A percentile compares a stretch with the other conserved stretches of the same genome.
These are phyloP conservation scores for Wakefieldia striispora DNA, from an alignment of 768 basidiomycete species.

Conservation along the genomic window DNA sequence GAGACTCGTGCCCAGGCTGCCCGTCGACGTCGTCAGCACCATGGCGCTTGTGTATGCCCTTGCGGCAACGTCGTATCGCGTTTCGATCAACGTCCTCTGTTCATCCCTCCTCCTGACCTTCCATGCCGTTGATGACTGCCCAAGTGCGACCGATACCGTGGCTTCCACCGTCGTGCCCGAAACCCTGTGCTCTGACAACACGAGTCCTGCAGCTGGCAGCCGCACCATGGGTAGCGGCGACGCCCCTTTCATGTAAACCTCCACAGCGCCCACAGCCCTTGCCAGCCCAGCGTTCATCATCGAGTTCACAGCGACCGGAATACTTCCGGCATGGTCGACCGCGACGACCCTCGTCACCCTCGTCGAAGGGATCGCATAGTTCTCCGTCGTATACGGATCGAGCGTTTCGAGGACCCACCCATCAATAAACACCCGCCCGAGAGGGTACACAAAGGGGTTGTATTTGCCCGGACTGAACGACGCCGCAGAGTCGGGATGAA, in stretches of 20 bases:
- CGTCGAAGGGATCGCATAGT: slow-evolving; percentile 92
- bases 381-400: slow-evolving; percentile 92
- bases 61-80: slow-evolving; percentile 49
- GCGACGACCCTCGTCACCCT: slow-evolving; percentile 81
- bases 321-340: slow-evolving; percentile 81
- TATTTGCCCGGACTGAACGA: slow-evolving; percentile 63
- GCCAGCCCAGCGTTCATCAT: slow-evolving; percentile 81
- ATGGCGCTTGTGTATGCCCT: slow-evolving; percentile 52
- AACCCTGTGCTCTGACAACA: slow-evolving; percentile 50
- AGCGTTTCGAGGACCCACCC: slow-evolving; percentile 97
- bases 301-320: slow-evolving; percentile 82
- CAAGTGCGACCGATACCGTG: slow-evolving; percentile 22
- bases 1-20: slow-evolving; percentile 4
- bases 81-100: slow-evolving; percentile 52
- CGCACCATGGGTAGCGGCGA: slow-evolving; percentile 67
- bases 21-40: slow-evolving; percentile 38
- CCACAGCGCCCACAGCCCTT: slow-evolving; percentile 67
- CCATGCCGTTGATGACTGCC: slow-evolving; percentile 44
- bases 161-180: slow-evolving; percentile 34
- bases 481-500: slow-evolving; percentile 59
- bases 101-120: slow-evolving; percentile 59
- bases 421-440: slow-evolving; percentile 83
- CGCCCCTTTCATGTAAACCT: slow-evolving; percentile 64
- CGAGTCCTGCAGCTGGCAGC: slow-evolving; percentile 62
- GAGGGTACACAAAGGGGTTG: slow-evolving; percentile 70